Base-by-base conservation (phyloP, 192 early-diverging fungal species). In the Anaeromyces robustus region DNA sequence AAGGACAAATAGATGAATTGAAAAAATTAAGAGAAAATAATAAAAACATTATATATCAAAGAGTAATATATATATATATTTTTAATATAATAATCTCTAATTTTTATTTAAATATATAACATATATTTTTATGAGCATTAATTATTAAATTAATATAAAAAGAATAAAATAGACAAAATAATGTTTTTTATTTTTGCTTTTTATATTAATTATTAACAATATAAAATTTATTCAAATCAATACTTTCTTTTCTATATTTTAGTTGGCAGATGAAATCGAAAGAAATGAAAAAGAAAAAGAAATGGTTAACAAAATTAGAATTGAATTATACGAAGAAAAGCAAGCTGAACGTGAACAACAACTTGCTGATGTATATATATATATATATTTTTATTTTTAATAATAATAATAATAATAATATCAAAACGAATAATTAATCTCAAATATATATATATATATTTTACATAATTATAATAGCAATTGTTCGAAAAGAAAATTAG, bases 301-400 rank as follows among this genome's bases (percentile, higher is more conserved):
- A 7, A 88, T 90, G 82, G 83, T 91, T 28, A 88, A 91, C 82
- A 81, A 89, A 77, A 82, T 91, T 17, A 83, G 90, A 16, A 83
- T 90, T 52, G 90, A 91, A 22, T 82, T 91, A 59, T 86, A 86
- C 80, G 85, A 88, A 77, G 89, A 87, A 80, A 89, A 91, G 80
- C 85, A 89, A 82, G 30, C 37, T 80, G 81, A 82, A 59, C 78
- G 79, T 86, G 89, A 84, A 89, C 84, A 29, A 77, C 30, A 29
- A 85, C 86, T 26, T 81, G 90, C 30, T 22, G 79, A 29, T 77
- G 85, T 17, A 77, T 78, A 85, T 82, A 85, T 86, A 83, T 32
- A 80, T 68, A 29, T 32, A 32, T 84, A 84, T 30, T 30, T 22
- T 16, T 19, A 30, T 79, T 28, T 77, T 81, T 82, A 18, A 77